Evolutionary conservation across 1,284 basidiomycete species (phyloP).

Genomic region (Apiotrichum akiyoshidainum): DNA sequence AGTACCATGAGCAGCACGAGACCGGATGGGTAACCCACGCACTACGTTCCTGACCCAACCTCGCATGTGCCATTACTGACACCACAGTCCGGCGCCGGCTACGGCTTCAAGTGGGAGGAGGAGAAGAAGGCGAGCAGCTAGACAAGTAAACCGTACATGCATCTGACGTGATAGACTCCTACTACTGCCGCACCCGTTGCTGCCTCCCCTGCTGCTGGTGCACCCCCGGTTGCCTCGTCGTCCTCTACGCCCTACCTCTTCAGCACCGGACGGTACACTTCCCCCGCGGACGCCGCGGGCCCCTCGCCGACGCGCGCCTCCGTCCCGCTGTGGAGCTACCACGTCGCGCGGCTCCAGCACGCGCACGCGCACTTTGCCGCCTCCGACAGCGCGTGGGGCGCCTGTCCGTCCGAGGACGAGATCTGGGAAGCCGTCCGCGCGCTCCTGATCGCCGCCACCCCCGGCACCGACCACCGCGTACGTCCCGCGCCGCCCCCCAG

Average conservation of each 20-base stretch:
- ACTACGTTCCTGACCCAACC: neutral
- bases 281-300: neutral
- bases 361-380: slow-evolving; percentile 33
- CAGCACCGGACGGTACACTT: slow-evolving; percentile 41
- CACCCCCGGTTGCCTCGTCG: neutral
- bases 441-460: slow-evolving; percentile 15
- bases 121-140: slow-evolving; percentile 15
- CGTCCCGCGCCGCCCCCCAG: no score
- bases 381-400: slow-evolving; percentile 26
- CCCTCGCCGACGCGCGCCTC: slow-evolving; percentile 7
- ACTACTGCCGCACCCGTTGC: neutral
- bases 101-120: slow-evolving; percentile 38
- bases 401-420: slow-evolving; percentile 29
- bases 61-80: slow-evolving; percentile 13
- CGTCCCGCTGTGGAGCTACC: slow-evolving; percentile 33
- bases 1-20: no score
- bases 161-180: slow-evolving; percentile 13
- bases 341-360: slow-evolving; percentile 31
- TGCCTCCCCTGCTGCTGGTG: neutral
- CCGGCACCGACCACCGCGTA: neutral
- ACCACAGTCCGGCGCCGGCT: slow-evolving; percentile 35
- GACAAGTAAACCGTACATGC: neutral
- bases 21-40: no score
- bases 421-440: slow-evolving; percentile 24
- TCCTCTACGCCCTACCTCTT: slow-evolving; percentile 26